Evolutionary conservation across 768 basidiomycete species (phyloP), one percentile per base, ranked within the genome.

Genomic region (Mycena belliarum): DNA sequence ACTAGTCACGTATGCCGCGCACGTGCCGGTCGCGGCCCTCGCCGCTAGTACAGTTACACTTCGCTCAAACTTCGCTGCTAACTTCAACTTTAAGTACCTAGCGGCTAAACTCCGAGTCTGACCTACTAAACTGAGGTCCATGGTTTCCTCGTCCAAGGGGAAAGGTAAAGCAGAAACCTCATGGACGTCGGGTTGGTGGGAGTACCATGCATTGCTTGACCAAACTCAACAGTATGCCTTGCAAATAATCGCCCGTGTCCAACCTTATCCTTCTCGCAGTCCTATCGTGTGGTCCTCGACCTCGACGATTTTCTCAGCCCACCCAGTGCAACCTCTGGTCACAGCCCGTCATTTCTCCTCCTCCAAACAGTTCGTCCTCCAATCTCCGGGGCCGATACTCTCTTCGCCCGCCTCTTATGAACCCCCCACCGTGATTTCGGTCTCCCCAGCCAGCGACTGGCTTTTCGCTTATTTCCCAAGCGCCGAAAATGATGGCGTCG

Each of bases 391-490:
- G 14, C 79, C 76, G 16, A 70, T 89, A 42, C 60, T 75, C n/a
- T 68, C 73, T 21, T 72, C 79, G 0, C 74, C 81, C 7, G 53
- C 70, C 12, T 75, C 78, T 2, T 91, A 85, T 67, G 79, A 81
- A 18, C 83, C 89, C 8, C 84, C 89, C 0, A 80, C 80, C 7
- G 70, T 86, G 28, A 82, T 92, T 48, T 82, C 83, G 8, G 77
- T 84, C 20, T 80, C 84, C 6, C 78, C 86, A 3, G 73, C 74
- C 26, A 83, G 86, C 58, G 76, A 79, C 46, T 87, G 81, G 83
- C 67, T 92, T 6, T 91, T 90, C 65, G 89, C 88, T 1, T 92
- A 85, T 66, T 91, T 88, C 66, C 88, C 89, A 12, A 77, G 85
- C 38, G 68, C 72, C 1, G 83, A 63, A 44, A 49, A 49, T 8